These are phyloP conservation scores for Metarhizium album DNA, from an alignment of 2,329 filamentous ascomycete species.

Conservation along the genomic window DNA sequence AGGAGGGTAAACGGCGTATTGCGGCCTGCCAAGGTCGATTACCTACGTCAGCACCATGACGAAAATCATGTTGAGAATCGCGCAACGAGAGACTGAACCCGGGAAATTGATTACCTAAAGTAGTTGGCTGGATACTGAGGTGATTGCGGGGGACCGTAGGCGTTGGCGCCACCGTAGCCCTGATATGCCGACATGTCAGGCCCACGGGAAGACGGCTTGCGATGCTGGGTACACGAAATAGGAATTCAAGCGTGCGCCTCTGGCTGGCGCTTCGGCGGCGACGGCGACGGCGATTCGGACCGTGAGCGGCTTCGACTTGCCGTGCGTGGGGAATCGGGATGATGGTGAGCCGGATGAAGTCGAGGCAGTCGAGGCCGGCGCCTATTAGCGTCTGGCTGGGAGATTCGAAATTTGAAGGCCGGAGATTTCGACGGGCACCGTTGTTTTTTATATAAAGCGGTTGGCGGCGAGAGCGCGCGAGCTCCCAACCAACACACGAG, in stretches of 20 bases:
- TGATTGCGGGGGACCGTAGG: slow-evolving; percentile 13
- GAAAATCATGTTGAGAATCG: neutral
- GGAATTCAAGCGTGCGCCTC: neutral
- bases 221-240: neutral
- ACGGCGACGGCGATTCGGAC: neutral
- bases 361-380: neutral
- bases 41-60: neutral
- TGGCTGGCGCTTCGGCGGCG: neutral
- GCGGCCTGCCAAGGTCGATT: slow-evolving; percentile 4
- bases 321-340: neutral
- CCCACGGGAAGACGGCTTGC: neutral
- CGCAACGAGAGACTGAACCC: neutral
- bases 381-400: neutral
- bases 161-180: slow-evolving; percentile 24
- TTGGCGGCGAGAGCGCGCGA: neutral
- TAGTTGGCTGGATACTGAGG: slow-evolving; percentile 28
- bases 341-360: neutral
- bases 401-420: neutral
- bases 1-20: slow-evolving; percentile 31
- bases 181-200: slow-evolving; percentile 52
- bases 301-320: neutral
- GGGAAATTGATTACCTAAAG: slow-evolving; percentile 10
- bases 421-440: neutral
- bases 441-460: neutral
- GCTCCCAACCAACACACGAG: neutral